Evolutionary conservation across 805 yeast species (phyloP).

Genomic region (Candida takata): DNA sequence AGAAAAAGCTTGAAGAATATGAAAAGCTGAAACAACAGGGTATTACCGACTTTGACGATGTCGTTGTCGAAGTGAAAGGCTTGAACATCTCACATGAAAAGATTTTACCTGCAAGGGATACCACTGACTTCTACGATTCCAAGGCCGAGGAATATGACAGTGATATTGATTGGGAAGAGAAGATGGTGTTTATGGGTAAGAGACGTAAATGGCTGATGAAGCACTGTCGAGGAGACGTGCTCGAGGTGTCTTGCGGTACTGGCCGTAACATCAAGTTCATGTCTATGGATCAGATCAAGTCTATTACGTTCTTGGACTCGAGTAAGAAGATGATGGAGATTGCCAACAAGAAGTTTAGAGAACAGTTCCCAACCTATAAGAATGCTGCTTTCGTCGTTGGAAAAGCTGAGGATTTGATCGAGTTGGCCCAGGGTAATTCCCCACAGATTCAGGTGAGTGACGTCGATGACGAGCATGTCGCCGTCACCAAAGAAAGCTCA

Average conservation of each 20-base stretch:
- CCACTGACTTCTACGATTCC: conserved; percentile 69
- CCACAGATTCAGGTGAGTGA: conserved; percentile 16
- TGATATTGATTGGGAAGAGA: conserved; percentile 57
- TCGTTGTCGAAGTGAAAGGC: conserved; percentile 25
- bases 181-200: conserved; percentile 38
- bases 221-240: conserved; percentile 77
- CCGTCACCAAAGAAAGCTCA: conserved; percentile 20
- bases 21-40: conserved; percentile 40
- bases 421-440: conserved; percentile 38
- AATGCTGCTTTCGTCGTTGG: conserved; percentile 87
- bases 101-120: conserved; percentile 68
- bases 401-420: conserved; percentile 72
- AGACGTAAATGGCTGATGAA: conserved; percentile 76
- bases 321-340: conserved; percentile 81
- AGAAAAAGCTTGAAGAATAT: conserved; percentile 52
- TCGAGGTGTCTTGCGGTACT: conserved; percentile 94
- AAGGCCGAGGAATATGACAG: conserved; percentile 78
- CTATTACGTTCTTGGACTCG: conserved; percentile 82
- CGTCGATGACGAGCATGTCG: conserved; percentile 20
- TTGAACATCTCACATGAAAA: conserved; percentile 28
- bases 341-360: conserved; percentile 65
- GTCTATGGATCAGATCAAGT: conserved; percentile 49
- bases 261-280: conserved; percentile 84
- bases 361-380: conserved; percentile 55
- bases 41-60: conserved; percentile 25